Conservation (phyloP, 2,329 filamentous ascomycete genomes). For the Stachybotrys chlorohalonatus region DNA sequence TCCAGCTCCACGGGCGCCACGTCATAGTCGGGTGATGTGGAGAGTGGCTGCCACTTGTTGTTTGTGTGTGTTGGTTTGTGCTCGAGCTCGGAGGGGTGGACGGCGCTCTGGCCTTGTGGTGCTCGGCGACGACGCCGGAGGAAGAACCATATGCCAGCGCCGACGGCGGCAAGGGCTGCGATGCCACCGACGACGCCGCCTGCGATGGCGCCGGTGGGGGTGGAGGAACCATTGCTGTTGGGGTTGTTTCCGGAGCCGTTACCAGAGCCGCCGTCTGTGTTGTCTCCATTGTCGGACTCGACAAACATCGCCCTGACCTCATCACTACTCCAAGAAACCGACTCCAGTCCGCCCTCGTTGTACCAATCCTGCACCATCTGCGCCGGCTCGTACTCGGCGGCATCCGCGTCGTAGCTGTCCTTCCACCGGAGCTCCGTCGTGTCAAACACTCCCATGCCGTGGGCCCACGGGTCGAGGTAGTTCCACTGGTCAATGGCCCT, state of each 20-base stretch:
- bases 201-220: neutral
- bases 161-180: neutral
- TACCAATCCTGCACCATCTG: slow-evolving; percentile 23
- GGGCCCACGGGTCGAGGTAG: slow-evolving; percentile 22
- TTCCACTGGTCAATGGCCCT: slow-evolving; percentile 1
- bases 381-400: slow-evolving; percentile 22
- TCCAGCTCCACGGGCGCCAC: neutral
- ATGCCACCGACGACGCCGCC: neutral
- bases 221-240: neutral
- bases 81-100: neutral
- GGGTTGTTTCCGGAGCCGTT: neutral
- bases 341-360: slow-evolving; percentile 13
- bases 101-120: neutral
- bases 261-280: neutral
- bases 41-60: neutral
- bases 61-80: neutral
- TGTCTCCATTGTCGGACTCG: neutral
- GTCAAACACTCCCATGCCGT: slow-evolving; percentile 29
- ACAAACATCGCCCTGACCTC: slow-evolving; percentile 14
- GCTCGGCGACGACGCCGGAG: neutral
- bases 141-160: neutral
- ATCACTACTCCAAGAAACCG: slow-evolving; percentile 14
- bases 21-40: neutral
- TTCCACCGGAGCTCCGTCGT: slow-evolving; percentile 26
- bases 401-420: slow-evolving; percentile 22